These are phyloP conservation scores for Candida tammaniensis DNA, from an alignment of 805 yeast genomes.

Conservation along the genomic window DNA sequence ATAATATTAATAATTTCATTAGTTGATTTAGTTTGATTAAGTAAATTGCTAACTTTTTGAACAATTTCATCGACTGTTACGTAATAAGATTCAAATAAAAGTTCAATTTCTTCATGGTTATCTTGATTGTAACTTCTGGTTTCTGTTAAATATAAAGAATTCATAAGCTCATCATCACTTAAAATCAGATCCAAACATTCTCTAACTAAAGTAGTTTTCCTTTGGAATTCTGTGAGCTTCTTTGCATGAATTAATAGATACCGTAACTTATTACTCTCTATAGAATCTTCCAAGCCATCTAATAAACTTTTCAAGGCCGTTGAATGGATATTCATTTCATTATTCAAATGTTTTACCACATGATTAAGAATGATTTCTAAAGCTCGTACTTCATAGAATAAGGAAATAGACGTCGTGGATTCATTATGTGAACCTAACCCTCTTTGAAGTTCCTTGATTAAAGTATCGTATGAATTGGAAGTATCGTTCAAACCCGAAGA, in stretches of 20 bases:
- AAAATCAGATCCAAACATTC: constrained; percentile 82
- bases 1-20: constrained; percentile 94
- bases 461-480: constrained; percentile 41
- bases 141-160: constrained; percentile 76
- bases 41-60: constrained; percentile 75
- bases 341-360: constrained; percentile 71
- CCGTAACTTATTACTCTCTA: constrained; percentile 75
- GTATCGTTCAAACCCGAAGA: constrained; percentile 40
- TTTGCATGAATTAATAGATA: constrained; percentile 81
- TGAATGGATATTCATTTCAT: constrained; percentile 84
- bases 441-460: constrained; percentile 40
- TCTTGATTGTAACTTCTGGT: constrained; percentile 38
- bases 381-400: constrained; percentile 90
- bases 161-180: constrained; percentile 84
- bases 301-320: constrained; percentile 73
- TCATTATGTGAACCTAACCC: constrained; percentile 31
- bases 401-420: constrained; percentile 7
- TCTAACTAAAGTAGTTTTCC: constrained; percentile 77
- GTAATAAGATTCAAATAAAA: constrained; percentile 86
- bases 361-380: constrained; percentile 82
- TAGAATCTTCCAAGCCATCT: constrained; percentile 73
- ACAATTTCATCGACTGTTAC: constrained; percentile 92
- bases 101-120: constrained; percentile 85
- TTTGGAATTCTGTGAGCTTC: constrained; percentile 76
- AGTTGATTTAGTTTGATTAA: constrained; percentile 83